Evolutionary conservation across 2,329 filamentous ascomycete genomes (phyloP), one percentile per base, ranked within the genome.

Genomic region (Botryotinia convoluta): DNA sequence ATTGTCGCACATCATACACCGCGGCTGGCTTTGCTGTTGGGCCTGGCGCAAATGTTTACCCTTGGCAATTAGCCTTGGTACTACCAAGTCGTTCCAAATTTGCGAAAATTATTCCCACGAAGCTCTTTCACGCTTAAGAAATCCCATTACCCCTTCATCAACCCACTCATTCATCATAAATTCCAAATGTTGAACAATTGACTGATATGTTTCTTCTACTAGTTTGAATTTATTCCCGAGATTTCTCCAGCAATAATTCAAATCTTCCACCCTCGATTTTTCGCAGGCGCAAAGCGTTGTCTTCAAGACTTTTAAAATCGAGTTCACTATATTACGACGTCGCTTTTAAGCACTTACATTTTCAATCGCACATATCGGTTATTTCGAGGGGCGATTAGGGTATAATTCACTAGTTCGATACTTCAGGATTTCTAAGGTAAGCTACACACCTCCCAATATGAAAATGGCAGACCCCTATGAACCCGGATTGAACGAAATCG

Each of bases 181-280:
- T 35, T 54, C 62, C 35, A 67, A 64, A 69, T 51, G 16, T 48
- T 37, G 54, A 71, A 65, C 60, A 73, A 76, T 77, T 77, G 74
- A 77, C 78, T 80, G 74, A 80, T 73, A n/a, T 32, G 62, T 71
- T 57, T 62, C 70, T 73, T 61, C 74, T 68, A 69, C 70, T 74
- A 80, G 80, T 77, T 79, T 77, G 78, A 77, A 78, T 73, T 78
- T 74, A 77, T 77, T 76, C 72, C 75, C 74, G 74, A 77, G 75
- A 78, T 78, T 65, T 76, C 74, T 78, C 78, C 77, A 76, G 77
- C 77, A 76, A 79, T 75, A 74, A 69, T 64, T 75, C 75, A 76
- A 74, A 75, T 78, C 79, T 75, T 77, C 77, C 78, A 73, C 77
- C 73, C 75, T 76, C 76, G 76, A 79, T 74, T 77, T 75, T 77